phyloP scores from a whole-genome alignment of 2,329 filamentous ascomycete species.

The Phialophora macrospora region DNA sequence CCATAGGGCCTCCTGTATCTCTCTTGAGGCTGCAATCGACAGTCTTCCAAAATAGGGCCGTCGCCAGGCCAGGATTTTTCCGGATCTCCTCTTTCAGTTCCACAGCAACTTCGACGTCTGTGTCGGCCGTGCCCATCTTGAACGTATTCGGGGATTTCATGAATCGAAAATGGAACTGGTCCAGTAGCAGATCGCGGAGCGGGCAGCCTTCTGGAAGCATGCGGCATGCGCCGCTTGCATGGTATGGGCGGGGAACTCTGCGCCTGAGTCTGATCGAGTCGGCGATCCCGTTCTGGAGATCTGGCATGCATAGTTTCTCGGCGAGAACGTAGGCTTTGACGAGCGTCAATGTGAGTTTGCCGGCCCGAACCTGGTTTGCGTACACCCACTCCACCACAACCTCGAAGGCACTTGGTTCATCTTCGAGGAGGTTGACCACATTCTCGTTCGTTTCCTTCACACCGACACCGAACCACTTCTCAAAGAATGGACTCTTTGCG shows the following conservation, averaged over 20 bases:
- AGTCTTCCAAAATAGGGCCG: background rate
- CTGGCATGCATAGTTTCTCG: constrained; percentile 18
- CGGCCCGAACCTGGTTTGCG: background rate
- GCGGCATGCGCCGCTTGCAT: background rate
- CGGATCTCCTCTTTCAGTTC: background rate
- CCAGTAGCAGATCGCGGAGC: background rate
- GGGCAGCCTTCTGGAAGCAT: background rate
- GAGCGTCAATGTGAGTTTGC: background rate
- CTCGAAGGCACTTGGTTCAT: constrained; percentile 19
- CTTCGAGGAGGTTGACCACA: constrained; percentile 21
- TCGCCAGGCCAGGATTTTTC: background rate
- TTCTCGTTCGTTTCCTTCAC: constrained; percentile 22
- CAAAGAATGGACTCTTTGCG: constrained; percentile 23
- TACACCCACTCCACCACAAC: constrained; percentile 28
- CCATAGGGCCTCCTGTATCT: background rate
- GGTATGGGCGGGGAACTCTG: too few species aligned
- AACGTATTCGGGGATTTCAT: background rate
- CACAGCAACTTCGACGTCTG: background rate
- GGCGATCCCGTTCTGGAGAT: constrained; percentile 20
- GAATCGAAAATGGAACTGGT: background rate
- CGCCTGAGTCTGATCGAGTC: background rate
- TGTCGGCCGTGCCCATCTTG: background rate
- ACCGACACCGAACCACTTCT: constrained; percentile 19
- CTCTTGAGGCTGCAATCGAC: background rate
- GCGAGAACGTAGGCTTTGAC: constrained; percentile 16